Evolutionary conservation across 2,329 filamentous ascomycete genomes (phyloP), one percentile per base, ranked within the genome.

Genomic region (Aurifilum marmelostoma): DNA sequence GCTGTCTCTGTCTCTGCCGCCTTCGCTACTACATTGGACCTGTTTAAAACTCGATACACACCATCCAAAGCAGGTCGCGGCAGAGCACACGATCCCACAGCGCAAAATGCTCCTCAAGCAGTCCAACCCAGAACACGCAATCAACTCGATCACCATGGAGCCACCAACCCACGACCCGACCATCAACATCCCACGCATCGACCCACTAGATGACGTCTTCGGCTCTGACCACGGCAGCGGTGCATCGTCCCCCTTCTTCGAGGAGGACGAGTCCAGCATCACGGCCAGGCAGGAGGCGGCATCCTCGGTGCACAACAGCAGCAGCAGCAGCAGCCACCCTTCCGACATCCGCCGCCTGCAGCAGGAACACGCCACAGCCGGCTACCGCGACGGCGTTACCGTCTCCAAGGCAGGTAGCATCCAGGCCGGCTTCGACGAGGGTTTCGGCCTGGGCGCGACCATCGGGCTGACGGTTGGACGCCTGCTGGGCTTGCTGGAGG

Each of bases 391-490:
- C 75, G 96, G 95, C 59, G 87, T 98, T 66, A 86, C 91, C 0
- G 83, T 83, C 3, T 92, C 91, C 41, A 98, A 98, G 78, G 87
- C 87, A 34, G 81, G 85, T 62, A 91, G 89, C 75, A 88, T 97
- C 34, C 96, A 99, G 80, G 84, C 85, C 18, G 95, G 95, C 0
- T 98, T 99, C 76, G 96, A 99, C 77, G 92, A 95, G 72, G 95
- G 95, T 0, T 98, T 94, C 77, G 85, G 89, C 18, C 84, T 98
- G 0, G 96, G 96, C 16, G 94, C 93, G 0, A 89, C 91, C 65
- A 82, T 98, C 39, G 96, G 95, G 0, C 78, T 92, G 72, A 85
- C 85, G 37, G 91, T 89, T 0, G 96, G 96, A 0, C 89, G 88
- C 73, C 81, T 97, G 16, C 78, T 97, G 3, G 96, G 96, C 0